phyloP scores from a whole-genome alignment of 495 filamentous ascomycete genomes.

The Endocarpon pusillum region DNA sequence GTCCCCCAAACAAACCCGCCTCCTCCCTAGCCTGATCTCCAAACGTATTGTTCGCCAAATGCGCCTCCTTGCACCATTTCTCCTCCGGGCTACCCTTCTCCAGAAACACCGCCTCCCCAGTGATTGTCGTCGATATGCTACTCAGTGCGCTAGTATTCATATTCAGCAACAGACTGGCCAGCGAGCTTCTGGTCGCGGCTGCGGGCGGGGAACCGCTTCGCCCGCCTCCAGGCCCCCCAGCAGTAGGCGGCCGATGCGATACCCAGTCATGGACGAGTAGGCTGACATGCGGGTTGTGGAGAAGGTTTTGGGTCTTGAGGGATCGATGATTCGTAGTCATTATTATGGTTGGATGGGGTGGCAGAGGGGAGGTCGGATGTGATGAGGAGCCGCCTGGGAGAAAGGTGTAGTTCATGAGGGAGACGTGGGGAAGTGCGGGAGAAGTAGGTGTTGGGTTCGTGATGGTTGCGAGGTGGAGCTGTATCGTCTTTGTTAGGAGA shows the following conservation, averaged over 20 bases:
- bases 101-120: slow-evolving; percentile 61
- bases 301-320: slow-evolving; percentile 75
- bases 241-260: slow-evolving; percentile 75
- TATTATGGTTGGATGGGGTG: slow-evolving; percentile 57
- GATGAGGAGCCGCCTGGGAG: too few relatives aligned
- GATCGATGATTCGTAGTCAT: slow-evolving; percentile 86
- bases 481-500: slow-evolving; percentile 1
- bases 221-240: slow-evolving; percentile 30
- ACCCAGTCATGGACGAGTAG: slow-evolving; percentile 98
- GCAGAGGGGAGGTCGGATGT: slow-evolving; percentile 53
- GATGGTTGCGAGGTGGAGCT: slow-evolving; percentile 93
- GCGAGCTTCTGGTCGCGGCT: slow-evolving; percentile 44
- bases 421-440: slow-evolving; percentile 68
- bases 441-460: slow-evolving; percentile 50
- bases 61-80: slow-evolving; percentile 56
- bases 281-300: slow-evolving; percentile 76
- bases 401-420: slow-evolving; percentile 98
- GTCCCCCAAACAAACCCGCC: slow-evolving; percentile 27
- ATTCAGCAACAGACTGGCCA: slow-evolving; percentile 70
- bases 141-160: slow-evolving; percentile 75
- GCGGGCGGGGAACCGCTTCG: slow-evolving; percentile 44
- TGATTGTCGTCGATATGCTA: slow-evolving; percentile 88
- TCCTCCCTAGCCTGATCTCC: slow-evolving; percentile 30
- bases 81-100: slow-evolving; percentile 61
- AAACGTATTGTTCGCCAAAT: slow-evolving; percentile 89